Percentiles rank a stretch among this genome's conserved stretches.
Conservation (phyloP, 1,139 yeast species). For the Casaregolazyma lundiana region DNA sequence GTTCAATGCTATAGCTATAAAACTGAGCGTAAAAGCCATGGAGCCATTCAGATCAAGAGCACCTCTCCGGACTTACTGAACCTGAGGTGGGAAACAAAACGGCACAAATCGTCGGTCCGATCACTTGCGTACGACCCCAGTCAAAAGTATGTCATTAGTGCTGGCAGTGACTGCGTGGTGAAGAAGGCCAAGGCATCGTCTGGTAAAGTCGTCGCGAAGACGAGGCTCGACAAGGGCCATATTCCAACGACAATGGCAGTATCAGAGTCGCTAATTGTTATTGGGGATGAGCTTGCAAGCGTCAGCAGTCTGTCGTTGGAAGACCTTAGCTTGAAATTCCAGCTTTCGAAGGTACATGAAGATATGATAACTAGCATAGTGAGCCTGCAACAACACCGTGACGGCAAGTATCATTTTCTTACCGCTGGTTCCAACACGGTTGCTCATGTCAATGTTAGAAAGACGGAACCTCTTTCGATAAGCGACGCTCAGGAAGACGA, state of each 20-base stretch:
- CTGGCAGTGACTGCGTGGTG: constrained; percentile 75
- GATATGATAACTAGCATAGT: constrained; percentile 72
- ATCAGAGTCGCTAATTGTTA: constrained; percentile 58
- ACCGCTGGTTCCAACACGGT: constrained; percentile 82
- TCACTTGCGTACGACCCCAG: constrained; percentile 62
- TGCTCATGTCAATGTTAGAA: constrained; percentile 73
- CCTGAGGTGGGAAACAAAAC: constrained; percentile 72
- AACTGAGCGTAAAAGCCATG: constrained; percentile 31
- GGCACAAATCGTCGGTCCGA: constrained; percentile 89
- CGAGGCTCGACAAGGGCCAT: constrained; percentile 34
- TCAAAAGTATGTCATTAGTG: constrained; percentile 58
- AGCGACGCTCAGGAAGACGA: constrained; percentile 95
- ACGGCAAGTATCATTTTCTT: constrained; percentile 74
- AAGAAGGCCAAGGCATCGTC: constrained; percentile 69
- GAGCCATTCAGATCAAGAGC: neutral
- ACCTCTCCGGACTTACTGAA: constrained; percentile 4
- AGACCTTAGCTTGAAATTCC: constrained; percentile 36
- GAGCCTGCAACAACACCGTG: constrained; percentile 38
- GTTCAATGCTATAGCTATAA: constrained; percentile 43
- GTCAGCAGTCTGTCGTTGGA: constrained; percentile 59
- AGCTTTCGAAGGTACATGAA: constrained; percentile 55
- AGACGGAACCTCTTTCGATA: constrained; percentile 47
- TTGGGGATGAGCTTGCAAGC: constrained; percentile 79
- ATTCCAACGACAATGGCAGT: constrained; percentile 61
- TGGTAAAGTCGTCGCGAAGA: constrained; percentile 71